A percentile compares a stretch with the other conserved stretches of the same genome.
Evolutionary conservation across 495 filamentous ascomycete species (phyloP).

Genomic region (Achaetomiella virescens): DNA sequence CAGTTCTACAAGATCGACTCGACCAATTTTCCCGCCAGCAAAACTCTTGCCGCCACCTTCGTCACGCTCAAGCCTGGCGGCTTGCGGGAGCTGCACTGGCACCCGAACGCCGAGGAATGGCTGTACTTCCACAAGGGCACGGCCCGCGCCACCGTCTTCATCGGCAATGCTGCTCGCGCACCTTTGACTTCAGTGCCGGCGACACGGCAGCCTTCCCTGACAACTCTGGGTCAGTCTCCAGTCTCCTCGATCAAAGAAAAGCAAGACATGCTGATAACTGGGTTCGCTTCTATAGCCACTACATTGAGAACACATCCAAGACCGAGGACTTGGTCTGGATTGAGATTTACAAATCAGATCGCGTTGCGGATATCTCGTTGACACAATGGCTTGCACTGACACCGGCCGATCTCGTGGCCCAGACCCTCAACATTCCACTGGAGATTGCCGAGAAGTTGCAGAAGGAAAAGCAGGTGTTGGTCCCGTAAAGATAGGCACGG

Average conservation of each 20-base stretch:
- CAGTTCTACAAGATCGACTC: conserved; percentile 55
- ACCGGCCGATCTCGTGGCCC: conserved; percentile 53
- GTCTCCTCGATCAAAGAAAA: no score
- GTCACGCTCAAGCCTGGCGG: conserved; percentile 55
- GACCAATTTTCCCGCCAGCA: conserved; percentile 54
- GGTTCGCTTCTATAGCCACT: conserved; percentile 47
- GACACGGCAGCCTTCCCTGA: conserved; percentile 63
- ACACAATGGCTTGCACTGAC: conserved; percentile 62
- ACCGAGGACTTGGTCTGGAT: conserved; percentile 58
- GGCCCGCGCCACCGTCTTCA: conserved; percentile 56
- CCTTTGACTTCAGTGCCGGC: conserved; percentile 58
- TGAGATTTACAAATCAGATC: conserved; percentile 59
- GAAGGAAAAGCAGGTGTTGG: conserved; percentile 58
- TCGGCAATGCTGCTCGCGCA: conserved; percentile 51
- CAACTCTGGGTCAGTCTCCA: conserved; percentile 31
- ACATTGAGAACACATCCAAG: conserved; percentile 59
- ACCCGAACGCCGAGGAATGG: conserved; percentile 65
- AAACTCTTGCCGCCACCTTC: conserved; percentile 55
- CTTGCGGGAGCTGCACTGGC: conserved; percentile 57
- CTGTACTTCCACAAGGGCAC: conserved; percentile 57
- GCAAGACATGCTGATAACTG: background rate
- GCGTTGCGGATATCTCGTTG: conserved; percentile 55
- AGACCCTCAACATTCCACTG: conserved; percentile 51
- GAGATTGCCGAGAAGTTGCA: conserved; percentile 51
- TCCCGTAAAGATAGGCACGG: conserved; percentile 23